Percentiles rank a stretch among this genome's conserved stretches.
Conservation (phyloP, 2,329 filamentous ascomycete genomes). For the Sodiomyces alkalinus region DNA sequence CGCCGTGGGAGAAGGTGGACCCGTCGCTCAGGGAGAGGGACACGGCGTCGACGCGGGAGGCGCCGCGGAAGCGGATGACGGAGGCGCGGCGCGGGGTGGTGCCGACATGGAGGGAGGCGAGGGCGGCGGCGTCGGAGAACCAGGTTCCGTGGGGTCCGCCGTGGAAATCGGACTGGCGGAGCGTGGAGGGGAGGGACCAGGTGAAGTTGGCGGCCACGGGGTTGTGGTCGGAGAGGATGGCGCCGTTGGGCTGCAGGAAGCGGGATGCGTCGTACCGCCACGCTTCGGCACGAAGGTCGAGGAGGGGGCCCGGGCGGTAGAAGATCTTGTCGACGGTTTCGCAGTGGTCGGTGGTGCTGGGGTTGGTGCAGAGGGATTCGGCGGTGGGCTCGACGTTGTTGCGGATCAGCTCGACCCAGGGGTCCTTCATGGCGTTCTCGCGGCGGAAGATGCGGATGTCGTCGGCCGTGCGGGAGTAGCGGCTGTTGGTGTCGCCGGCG, state of each 20-base stretch:
- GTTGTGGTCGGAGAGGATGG: constrained; percentile 48
- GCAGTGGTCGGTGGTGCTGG: constrained; percentile 35
- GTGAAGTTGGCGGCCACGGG: constrained; percentile 42
- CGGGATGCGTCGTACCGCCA: constrained; percentile 39
- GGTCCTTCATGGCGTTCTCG: constrained; percentile 37
- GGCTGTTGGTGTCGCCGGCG: constrained; percentile 50
- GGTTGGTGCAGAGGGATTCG: constrained; percentile 40
- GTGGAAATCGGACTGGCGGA: constrained; percentile 28
- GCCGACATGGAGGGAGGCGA: constrained; percentile 18
- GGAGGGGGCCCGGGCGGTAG: constrained; percentile 34
- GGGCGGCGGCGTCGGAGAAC: constrained; percentile 36
- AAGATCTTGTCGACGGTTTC: constrained; percentile 56
- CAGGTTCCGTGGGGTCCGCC: constrained; percentile 34
- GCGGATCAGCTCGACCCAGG: constrained; percentile 41
- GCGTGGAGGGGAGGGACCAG: constrained; percentile 20
- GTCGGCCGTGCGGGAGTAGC: constrained; percentile 43
- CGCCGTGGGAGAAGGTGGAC: constrained; percentile 34
- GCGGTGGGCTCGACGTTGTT: constrained; percentile 27
- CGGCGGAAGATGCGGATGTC: constrained; percentile 33
- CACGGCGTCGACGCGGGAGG: constrained; percentile 32
- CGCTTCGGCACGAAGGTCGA: constrained; percentile 28
- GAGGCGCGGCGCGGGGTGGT: constrained; percentile 18
- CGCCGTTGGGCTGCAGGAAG: constrained; percentile 43
- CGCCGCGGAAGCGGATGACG: constrained; percentile 29
- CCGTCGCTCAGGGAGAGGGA: constrained; percentile 31